Evolutionary conservation across 148 eudicot genomes (phyloP), one percentile per base, ranked within the genome.

Genomic region (Amaranthus palmeri): DNA sequence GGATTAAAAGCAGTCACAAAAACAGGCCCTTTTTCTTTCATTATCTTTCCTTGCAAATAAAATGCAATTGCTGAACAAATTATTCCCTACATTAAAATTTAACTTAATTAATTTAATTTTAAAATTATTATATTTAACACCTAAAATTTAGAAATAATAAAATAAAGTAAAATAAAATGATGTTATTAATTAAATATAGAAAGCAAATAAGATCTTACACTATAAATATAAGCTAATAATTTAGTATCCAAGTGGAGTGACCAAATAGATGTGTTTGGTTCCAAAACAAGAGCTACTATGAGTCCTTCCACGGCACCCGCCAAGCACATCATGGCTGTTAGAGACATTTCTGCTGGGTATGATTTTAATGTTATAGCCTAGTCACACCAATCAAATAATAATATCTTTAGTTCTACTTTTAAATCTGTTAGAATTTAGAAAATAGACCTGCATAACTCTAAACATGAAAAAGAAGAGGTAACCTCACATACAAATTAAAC

Each of bases 1-100:
- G 98, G 98, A 63, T 65, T 89, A 51, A 91, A 95, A 46, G 97
- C 77, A 0, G 96, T 86, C 2, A 88, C 90, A 65, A 95, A 95
- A 75, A 95, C 97, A 4, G 97, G 98, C 4, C 98, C 98, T 63
- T 77, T 89, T 17, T 81, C 77, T 75, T 78, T 81, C 86, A 91
- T 85, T 70, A 91, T 36, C 44, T 83, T 54, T 62, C 93, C 96
- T 50, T 88, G 85, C 3, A 89, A 56, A 54, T 78, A 95, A 71
- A 85, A 91, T 61, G 75, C 76, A 18, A 88, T 15, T 15, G 92
- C 92, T 0, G 98, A 89, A 74, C 87, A 83, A 54, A 95, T 46
- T 13, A 95, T 69, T n/a, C 97, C 98, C 98, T 95, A 81, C 81
- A 77, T 17, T 4, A 4, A 51, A 40, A 7, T 3, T 15, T 9